Percentiles rank a stretch among this genome's conserved stretches.
phyloP scores from a whole-genome alignment of 2,329 filamentous ascomycete genomes.

The Didymella sp. region DNA sequence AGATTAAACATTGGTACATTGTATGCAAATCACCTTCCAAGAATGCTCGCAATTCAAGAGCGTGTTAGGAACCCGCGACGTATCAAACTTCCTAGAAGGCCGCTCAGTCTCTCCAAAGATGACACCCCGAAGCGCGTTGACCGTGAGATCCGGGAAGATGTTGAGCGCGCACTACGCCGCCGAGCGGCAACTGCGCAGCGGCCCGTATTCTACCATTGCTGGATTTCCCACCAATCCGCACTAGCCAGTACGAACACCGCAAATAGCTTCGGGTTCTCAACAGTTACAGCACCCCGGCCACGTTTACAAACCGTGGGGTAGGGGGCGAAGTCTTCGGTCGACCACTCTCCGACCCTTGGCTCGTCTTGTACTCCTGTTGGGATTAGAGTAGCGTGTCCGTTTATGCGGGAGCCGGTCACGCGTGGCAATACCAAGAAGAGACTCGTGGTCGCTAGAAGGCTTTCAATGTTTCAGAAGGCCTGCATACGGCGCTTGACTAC shows the following conservation, averaged over 20 bases:
- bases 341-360: background rate
- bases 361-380: too few relatives aligned
- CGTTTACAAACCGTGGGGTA: constrained; percentile 32
- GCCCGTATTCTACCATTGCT: background rate
- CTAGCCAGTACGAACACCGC: background rate
- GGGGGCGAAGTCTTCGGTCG: background rate
- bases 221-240: constrained; percentile 20
- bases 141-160: background rate
- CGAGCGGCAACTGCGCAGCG: background rate
- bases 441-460: too few relatives aligned
- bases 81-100: too few relatives aligned
- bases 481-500: too few relatives aligned
- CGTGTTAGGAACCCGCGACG: too few relatives aligned
- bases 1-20: background rate
- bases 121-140: too few relatives aligned
- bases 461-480: too few relatives aligned
- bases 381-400: too few relatives aligned
- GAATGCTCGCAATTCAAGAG: background rate
- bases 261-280: constrained; percentile 12
- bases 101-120: too few relatives aligned
- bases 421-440: too few relatives aligned
- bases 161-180: background rate
- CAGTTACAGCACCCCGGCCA: constrained; percentile 20
- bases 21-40: background rate
- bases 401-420: too few relatives aligned